Conservation (phyloP, 208 protist genomes). For the Leishmania aethiopica region DNA sequence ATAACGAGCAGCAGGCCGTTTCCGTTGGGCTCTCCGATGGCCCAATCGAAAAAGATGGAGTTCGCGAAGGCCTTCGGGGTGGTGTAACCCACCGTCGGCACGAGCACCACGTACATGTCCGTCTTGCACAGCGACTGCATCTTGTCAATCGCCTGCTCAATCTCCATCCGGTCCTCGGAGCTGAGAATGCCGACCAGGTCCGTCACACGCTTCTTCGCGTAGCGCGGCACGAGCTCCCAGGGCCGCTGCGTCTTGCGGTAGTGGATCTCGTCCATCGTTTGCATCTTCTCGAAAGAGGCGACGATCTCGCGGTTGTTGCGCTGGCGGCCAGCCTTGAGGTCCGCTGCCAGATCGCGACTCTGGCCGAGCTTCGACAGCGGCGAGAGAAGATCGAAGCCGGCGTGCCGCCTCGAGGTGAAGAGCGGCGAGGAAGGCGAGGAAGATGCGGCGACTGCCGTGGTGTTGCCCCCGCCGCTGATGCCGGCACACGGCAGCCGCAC, state of each 20-base stretch:
- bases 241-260: conserved; percentile 81
- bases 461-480: neutral
- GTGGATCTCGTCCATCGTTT: conserved; percentile 87
- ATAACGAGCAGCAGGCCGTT: conserved; percentile 86
- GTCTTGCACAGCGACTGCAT: conserved; percentile 86
- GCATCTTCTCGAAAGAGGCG: conserved; percentile 78
- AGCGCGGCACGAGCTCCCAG: conserved; percentile 83
- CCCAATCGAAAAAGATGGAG: conserved; percentile 89
- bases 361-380: conserved; percentile 81
- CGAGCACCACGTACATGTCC: conserved; percentile 84
- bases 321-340: conserved; percentile 71
- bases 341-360: conserved; percentile 73
- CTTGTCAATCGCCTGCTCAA: conserved; percentile 86
- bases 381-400: conserved; percentile 75
- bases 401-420: conserved; percentile 34
- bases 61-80: conserved; percentile 80
- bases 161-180: conserved; percentile 87
- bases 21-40: conserved; percentile 69
- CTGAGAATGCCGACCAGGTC: conserved; percentile 81
- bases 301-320: conserved; percentile 87
- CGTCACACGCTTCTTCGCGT: conserved; percentile 85
- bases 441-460: neutral
- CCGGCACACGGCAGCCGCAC: conserved; percentile 1
- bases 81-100: conserved; percentile 87
- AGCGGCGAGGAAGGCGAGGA: conserved; percentile 23